Percentiles rank a stretch among this genome's conserved stretches.
phyloP scores from a whole-genome alignment of 2,329 filamentous ascomycete species.

The Tolypocladium tropicale region DNA sequence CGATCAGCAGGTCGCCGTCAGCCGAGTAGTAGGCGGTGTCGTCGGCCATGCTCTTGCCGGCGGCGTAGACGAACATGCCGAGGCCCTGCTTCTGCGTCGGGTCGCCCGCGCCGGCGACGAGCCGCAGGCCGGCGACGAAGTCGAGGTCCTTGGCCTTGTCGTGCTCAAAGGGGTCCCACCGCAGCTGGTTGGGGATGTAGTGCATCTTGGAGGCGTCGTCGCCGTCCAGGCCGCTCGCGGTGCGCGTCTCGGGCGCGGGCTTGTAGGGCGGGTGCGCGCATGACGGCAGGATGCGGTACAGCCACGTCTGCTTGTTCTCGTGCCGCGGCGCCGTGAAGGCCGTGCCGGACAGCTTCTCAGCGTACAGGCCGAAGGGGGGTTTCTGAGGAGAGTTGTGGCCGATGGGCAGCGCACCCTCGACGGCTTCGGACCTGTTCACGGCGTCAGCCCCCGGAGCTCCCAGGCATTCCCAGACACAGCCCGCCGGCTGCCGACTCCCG shows the following conservation, averaged over 20 bases:
- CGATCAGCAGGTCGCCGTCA: slow-evolving; percentile 69
- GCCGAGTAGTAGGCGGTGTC: slow-evolving; percentile 74
- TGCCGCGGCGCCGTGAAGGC: slow-evolving; percentile 57
- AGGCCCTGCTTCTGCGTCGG: slow-evolving; percentile 68
- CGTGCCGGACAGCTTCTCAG: slow-evolving; percentile 67
- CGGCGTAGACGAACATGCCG: slow-evolving; percentile 72
- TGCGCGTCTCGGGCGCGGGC: slow-evolving; percentile 31
- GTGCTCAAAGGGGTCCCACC: slow-evolving; percentile 73
- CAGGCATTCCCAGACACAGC: not conserved
- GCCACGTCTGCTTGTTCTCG: slow-evolving; percentile 62
- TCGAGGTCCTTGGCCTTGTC: slow-evolving; percentile 44
- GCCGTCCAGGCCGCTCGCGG: slow-evolving; percentile 2
- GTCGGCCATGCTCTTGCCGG: slow-evolving; percentile 66
- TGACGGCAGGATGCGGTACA: slow-evolving; percentile 59
- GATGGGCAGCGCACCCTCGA: slow-evolving; percentile 66
- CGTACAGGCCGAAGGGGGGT: slow-evolving; percentile 66
- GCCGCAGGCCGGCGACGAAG: slow-evolving; percentile 60
- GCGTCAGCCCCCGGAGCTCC: slow-evolving; percentile 4
- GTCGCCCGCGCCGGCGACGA: slow-evolving; percentile 71
- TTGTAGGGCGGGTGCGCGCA: slow-evolving; percentile 41
- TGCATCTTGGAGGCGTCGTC: slow-evolving; percentile 14
- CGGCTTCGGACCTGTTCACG: slow-evolving; percentile 57
- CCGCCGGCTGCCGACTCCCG: not conserved
- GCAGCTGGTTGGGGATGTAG: slow-evolving; percentile 61
- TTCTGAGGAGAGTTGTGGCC: slow-evolving; percentile 77